Conservation (phyloP, 176 grass and related monocot species). For the Oryza nivara region DNA sequence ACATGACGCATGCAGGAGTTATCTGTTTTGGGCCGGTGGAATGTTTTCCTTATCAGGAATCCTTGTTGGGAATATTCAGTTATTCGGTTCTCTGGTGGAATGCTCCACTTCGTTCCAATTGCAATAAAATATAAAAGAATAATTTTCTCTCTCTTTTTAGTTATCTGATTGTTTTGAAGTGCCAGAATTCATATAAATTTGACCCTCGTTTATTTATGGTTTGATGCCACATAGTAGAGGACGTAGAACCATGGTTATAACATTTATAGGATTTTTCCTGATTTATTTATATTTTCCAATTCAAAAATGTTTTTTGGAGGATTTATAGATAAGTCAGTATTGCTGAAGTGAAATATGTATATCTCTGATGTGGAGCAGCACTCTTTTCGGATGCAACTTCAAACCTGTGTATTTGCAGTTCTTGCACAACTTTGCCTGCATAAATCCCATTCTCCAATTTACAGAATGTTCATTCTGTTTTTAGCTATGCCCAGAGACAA, state of each 20-base stretch:
- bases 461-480: too few relatives aligned
- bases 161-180: not conserved
- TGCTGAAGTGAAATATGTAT: too few relatives aligned
- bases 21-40: not conserved
- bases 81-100: not conserved
- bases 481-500: too few relatives aligned
- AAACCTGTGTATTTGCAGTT: too few relatives aligned
- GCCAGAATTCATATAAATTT: not conserved
- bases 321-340: too few relatives aligned
- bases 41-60: conserved; percentile 9
- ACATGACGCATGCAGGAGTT: not conserved
- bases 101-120: not conserved
- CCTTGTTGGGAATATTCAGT: conserved; percentile 19
- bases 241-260: not conserved
- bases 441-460: too few relatives aligned
- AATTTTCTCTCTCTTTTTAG: not conserved
- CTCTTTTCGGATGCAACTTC: too few relatives aligned
- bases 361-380: too few relatives aligned
- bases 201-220: not conserved
- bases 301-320: too few relatives aligned
- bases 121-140: not conserved
- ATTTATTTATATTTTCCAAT: not conserved
- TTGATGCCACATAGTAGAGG: not conserved
- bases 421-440: too few relatives aligned
- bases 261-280: not conserved